Evolutionary conservation across 331 rosid species (phyloP).

Genomic region (Arachis monticola): DNA sequence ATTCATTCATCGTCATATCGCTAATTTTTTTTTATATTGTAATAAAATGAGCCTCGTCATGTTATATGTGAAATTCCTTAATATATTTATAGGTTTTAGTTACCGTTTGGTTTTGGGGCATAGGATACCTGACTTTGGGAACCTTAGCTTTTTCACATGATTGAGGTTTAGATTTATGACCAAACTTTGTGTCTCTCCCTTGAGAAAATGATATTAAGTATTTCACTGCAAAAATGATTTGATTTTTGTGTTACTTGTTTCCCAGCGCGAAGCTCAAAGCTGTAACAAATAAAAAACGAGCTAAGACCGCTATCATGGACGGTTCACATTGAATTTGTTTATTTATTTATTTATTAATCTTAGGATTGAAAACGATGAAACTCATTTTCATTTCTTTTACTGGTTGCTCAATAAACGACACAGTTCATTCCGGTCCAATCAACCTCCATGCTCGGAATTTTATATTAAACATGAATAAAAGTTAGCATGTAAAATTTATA

Average conservation of each 20-base stretch:
- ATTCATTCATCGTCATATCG: neutral
- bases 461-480: neutral
- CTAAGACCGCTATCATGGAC: neutral
- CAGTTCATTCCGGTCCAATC: constrained; percentile 52
- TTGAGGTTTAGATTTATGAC: constrained; percentile 43
- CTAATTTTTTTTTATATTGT: too few relatives aligned
- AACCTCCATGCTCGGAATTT: neutral
- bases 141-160: constrained; percentile 51
- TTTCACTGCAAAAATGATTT: neutral
- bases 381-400: neutral
- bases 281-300: neutral
- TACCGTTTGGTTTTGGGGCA: constrained; percentile 45
- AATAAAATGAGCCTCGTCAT: neutral
- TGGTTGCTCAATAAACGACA: constrained; percentile 34
- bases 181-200: constrained; percentile 12
- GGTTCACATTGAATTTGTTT: neutral
- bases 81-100: neutral
- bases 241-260: constrained; percentile 1
- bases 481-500: too few relatives aligned
- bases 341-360: neutral
- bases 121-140: constrained; percentile 63
- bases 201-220: neutral
- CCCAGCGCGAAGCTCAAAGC: constrained; percentile 31
- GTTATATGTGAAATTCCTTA: too few relatives aligned
- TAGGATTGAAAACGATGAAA: constrained; percentile 19